phyloP scores from a whole-genome alignment of 2,329 filamentous ascomycete genomes.

The Tolypocladium album region DNA sequence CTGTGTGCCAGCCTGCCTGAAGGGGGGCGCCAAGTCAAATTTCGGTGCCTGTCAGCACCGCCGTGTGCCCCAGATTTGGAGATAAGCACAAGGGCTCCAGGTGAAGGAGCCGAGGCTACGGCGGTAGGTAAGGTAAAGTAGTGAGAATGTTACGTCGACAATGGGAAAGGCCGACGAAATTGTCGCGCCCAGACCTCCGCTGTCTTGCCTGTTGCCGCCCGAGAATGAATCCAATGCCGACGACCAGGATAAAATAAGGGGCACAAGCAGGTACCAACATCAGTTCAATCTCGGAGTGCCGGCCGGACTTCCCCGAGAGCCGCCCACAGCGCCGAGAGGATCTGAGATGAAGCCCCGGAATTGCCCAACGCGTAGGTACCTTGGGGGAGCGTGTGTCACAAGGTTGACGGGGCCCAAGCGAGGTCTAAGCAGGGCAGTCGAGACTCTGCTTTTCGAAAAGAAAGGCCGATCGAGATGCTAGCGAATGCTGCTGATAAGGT shows the following conservation, averaged over 20 bases:
- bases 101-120: background rate
- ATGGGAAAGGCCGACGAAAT: background rate
- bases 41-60: background rate
- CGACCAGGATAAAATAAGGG: background rate
- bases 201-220: background rate
- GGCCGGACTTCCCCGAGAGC: constrained; percentile 16
- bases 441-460: background rate
- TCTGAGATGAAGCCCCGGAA: constrained; percentile 24
- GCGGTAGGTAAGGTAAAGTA: background rate
- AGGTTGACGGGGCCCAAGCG: background rate
- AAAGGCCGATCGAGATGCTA: background rate
- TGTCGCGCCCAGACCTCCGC: background rate
- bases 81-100: background rate
- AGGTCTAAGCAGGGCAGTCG: constrained; percentile 1
- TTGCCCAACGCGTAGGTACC: constrained; percentile 14
- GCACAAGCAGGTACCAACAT: background rate
- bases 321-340: constrained; percentile 16
- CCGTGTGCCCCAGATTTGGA: background rate
- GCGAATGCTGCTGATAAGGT: background rate
- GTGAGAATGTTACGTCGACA: background rate
- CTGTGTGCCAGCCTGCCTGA: background rate
- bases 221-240: background rate
- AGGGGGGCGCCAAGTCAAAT: background rate
- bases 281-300: background rate
- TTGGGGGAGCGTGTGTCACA: background rate